Conservation (phyloP, 2,329 filamentous ascomycete species). For the Leptographium flavum region DNA sequence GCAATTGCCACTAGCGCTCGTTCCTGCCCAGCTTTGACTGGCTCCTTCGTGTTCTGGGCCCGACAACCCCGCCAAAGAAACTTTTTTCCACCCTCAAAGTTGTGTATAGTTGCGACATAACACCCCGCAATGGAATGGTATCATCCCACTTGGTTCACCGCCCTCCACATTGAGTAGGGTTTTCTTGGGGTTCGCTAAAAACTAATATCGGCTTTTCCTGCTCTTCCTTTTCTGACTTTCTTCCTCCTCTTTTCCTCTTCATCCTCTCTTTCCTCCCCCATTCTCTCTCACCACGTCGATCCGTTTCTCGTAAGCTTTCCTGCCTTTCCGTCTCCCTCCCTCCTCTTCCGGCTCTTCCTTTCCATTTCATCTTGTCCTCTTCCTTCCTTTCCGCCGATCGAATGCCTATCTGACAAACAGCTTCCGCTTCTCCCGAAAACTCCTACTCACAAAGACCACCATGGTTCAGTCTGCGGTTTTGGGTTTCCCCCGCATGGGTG, state of each 20-base stretch:
- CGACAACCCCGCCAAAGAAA: background rate
- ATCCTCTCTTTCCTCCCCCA: slow-evolving; percentile 2
- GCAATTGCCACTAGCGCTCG: too few relatives aligned
- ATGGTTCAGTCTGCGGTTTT: slow-evolving; percentile 66
- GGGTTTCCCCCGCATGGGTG: slow-evolving; percentile 98
- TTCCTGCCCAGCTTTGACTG: background rate
- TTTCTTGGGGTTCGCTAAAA: too few relatives aligned
- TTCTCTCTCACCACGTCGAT: slow-evolving; percentile 1
- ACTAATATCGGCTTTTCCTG: too few relatives aligned
- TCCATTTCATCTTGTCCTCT: background rate
- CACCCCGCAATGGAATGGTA: background rate
- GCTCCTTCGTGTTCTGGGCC: background rate
- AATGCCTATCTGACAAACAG: background rate
- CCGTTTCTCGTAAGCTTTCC: too few relatives aligned
- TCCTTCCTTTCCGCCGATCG: background rate
- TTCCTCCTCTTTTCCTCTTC: slow-evolving; percentile 4
- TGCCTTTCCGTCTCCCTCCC: slow-evolving; percentile 4
- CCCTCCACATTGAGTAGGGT: slow-evolving; percentile 1
- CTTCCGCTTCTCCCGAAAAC: slow-evolving; percentile 2
- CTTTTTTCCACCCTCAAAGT: background rate
- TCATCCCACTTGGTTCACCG: slow-evolving; percentile 9
- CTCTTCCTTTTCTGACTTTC: slow-evolving; percentile 1
- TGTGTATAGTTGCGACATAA: background rate
- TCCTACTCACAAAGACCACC: slow-evolving; percentile 13
- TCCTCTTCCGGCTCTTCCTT: slow-evolving; percentile 3